Conservation (phyloP, 2,329 filamentous ascomycete genomes). For the Tolypocladium amazonense region DNA sequence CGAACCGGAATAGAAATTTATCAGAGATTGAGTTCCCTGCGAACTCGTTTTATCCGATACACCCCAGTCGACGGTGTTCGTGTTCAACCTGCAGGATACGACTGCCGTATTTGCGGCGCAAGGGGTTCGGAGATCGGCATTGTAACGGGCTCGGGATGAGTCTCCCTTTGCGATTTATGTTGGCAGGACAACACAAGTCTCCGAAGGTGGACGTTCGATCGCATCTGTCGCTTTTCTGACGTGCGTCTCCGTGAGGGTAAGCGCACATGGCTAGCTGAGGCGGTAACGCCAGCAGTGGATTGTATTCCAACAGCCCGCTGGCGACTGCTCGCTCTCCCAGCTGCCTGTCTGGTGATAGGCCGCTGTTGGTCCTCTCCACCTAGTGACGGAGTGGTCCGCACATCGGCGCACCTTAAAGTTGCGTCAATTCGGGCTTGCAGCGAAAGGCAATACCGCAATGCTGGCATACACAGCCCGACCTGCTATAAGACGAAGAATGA, state of each 20-base stretch:
- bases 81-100: background rate
- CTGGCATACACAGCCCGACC: background rate
- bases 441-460: background rate
- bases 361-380: background rate
- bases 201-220: too few species aligned
- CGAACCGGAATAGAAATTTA: background rate
- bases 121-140: background rate
- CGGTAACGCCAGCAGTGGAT: background rate
- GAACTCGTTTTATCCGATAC: background rate
- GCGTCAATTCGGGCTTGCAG: background rate
- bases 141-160: background rate
- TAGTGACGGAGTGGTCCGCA: background rate
- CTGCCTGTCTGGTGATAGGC: too few species aligned
- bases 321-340: too few species aligned
- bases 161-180: background rate
- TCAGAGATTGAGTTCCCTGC: background rate
- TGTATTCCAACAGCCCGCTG: background rate
- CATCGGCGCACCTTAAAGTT: background rate
- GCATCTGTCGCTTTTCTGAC: too few species aligned
- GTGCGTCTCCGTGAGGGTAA: too few species aligned
- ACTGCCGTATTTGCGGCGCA: background rate
- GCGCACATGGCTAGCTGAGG: background rate
- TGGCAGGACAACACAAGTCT: background rate
- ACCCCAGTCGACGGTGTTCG: background rate
- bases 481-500: background rate